Base-by-base conservation (phyloP, 2,329 filamentous ascomycete genomes). In the Colletotrichum sp. region DNA sequence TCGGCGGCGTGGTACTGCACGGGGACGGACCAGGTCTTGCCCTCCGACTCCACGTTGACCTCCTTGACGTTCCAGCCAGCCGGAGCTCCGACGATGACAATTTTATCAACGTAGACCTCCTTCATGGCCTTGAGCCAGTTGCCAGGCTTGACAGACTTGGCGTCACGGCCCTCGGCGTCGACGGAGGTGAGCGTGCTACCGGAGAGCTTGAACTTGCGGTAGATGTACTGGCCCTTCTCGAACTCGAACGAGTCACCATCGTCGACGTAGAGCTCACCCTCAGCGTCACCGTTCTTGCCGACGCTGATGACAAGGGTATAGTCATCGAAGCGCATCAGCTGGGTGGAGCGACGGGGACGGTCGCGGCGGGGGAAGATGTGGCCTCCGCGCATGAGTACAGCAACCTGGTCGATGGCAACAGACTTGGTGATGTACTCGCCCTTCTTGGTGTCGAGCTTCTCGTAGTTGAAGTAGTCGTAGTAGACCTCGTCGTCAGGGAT, bases 191-290 rank as follows among this genome's bases (percentile, higher is more conserved):
- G 87, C 1, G 88, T 88, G 18, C 90, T 89, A 76, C 85, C 87
- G 32, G 88, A 86, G 76, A 96, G 94, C 28, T 87, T 88, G 86
- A 99, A 98, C 76, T 88, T 90, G 75, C 96, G 95, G 86, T 98
- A 93, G 80, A 99, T 96, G 85, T 94, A 98, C 77, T 95, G 95
- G 13, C 96, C 96, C 78, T 92, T 88, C 84, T 98, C 89, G 82
- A 95, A 96, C 71, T 98, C 95, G 79, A 96, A 99, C 1, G 94
- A 95, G 85, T 99, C 96, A 64, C 97, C 97, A 79, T 99, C 97
- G 82, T 99, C 97, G 34, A 95, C 89, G 82, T 99, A 99, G 9
- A 99, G 87, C 65, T 94, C 93, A 32, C 97, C 97, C 64, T 93
- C 91, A 0, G 96, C 95, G 7, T 81, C 72, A 24, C 86, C 88